Evolutionary conservation across 345 rosid genomes (phyloP), one percentile per base, ranked within the genome.

Genomic region (Citrus hindsii): DNA sequence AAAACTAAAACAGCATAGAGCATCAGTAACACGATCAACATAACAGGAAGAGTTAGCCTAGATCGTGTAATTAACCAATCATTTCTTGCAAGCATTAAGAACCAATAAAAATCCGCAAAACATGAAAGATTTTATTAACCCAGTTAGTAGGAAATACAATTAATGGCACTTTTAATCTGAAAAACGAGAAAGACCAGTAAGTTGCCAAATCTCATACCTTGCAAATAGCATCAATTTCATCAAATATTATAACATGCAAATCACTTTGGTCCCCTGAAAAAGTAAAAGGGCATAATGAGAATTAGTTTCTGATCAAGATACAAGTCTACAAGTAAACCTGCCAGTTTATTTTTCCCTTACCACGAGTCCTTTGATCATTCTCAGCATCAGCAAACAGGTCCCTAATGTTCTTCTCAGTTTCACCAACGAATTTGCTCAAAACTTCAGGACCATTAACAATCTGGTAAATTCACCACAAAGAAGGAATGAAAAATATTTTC

Each of bases 201-300:
- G 56, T 76, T 73, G 68, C 65, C 37, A 77, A 75, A 73, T 56
- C 27, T 56, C 82, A 76, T 90, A 97, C 99, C 99, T 97, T 97
- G 83, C 99, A 97, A 72, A 97, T 94, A 78, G 99, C 98, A 93
- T 97, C 99, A 89, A 97, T 97, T 85, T 97, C 99, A 84, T 97
- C 97, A 87, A 97, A 97, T 53, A 97, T 93, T 78, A 97, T 93
- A 73, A 97, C 98, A 87, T 97, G 99, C 88, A 94, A 83, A 42
- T 94, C 98, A 84, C 98, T 93, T 79, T 92, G 92, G 56, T 97
- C 98, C 59, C 99, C 98, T 94, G 93, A 79, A 83, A 83, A 87
- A 77, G 66, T 62, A 82, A 37, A 79, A 76, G 69, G 51, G 55
- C 46, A 74, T 63, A 6, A 73, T 7, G 59, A 53, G 71, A 67